Percentiles rank a stretch among this genome's conserved stretches.
phyloP scores from a whole-genome alignment of 2,329 filamentous ascomycete species.

The Aspergillus quadricinctus region DNA sequence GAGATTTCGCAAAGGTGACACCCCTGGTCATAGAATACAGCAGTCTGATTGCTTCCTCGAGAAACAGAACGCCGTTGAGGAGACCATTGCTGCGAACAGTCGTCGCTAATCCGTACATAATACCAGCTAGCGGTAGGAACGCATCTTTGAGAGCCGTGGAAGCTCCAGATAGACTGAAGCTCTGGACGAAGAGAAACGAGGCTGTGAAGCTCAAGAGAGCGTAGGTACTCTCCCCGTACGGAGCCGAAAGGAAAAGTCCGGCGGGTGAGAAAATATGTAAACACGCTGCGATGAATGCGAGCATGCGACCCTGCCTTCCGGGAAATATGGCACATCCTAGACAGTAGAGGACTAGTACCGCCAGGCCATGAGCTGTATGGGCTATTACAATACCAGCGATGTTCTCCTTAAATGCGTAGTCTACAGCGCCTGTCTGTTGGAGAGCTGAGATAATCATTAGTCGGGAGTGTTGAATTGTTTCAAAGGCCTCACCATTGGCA shows the following conservation, averaged over 20 bases:
- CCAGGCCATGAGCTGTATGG: constrained; percentile 4
- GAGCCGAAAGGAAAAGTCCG: constrained; percentile 6
- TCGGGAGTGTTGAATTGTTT: no score
- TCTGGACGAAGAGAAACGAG: constrained; percentile 3
- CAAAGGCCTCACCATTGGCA: no score
- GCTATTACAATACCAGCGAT: background rate
- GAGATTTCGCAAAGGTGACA: no score
- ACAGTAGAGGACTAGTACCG: background rate
- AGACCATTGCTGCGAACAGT: constrained; percentile 6
- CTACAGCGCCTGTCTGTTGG: no score
- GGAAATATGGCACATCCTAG: background rate
- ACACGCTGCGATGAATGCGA: constrained; percentile 6
- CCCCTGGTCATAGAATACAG: no score
- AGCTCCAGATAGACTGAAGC: background rate
- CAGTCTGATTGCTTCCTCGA: no score
- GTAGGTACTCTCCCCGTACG: constrained; percentile 2
- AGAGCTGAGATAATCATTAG: no score
- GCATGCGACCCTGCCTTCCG: background rate
- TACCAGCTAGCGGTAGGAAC: background rate
- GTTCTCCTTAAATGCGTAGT: background rate
- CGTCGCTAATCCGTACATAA: constrained; percentile 3
- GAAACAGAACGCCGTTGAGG: constrained; percentile 1
- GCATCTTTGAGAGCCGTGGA: background rate
- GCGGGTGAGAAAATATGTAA: constrained; percentile 6
- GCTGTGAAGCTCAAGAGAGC: constrained; percentile 4